phyloP scores from a whole-genome alignment of 306 rosid genomes.

The Dalbergia cultrata region DNA sequence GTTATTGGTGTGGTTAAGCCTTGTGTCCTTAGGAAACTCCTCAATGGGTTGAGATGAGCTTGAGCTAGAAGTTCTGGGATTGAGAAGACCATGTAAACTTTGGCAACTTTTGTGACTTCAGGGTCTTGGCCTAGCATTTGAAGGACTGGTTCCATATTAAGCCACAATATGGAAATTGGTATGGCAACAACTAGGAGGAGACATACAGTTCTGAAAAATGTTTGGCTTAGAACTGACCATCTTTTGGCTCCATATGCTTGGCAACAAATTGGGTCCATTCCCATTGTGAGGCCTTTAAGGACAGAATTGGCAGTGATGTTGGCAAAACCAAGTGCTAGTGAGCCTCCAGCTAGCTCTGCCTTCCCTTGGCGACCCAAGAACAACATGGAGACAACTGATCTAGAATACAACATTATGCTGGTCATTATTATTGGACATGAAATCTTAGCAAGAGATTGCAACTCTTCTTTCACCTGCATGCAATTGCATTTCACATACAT shows the following conservation, averaged over 20 bases:
- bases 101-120: slow-evolving; percentile 70
- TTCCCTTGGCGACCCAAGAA: slow-evolving; percentile 86
- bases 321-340: slow-evolving; percentile 83
- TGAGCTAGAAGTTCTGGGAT: slow-evolving; percentile 90
- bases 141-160: slow-evolving; percentile 73
- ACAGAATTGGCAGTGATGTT: slow-evolving; percentile 83
- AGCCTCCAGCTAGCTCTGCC: slow-evolving; percentile 86
- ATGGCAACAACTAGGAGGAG: slow-evolving; percentile 79
- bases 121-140: slow-evolving; percentile 85
- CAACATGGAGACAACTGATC: slow-evolving; percentile 78
- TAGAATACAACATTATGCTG: slow-evolving; percentile 67
- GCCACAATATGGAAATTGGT: slow-evolving; percentile 80
- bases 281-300: slow-evolving; percentile 76
- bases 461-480: slow-evolving; percentile 82
- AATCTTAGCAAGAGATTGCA: slow-evolving; percentile 61
- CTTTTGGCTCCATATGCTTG: slow-evolving; percentile 92
- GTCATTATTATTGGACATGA: slow-evolving; percentile 80
- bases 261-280: slow-evolving; percentile 97
- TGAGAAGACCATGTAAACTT: slow-evolving; percentile 74
- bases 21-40: slow-evolving; percentile 77
- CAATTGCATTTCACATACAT: slow-evolving; percentile 30
- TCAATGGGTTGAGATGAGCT: slow-evolving; percentile 71
- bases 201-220: slow-evolving; percentile 69
- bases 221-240: slow-evolving; percentile 73
- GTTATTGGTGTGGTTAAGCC: slow-evolving; percentile 80